phyloP scores from a whole-genome alignment of 768 basidiomycete species.

The Leucosporidium creatinivorum region DNA sequence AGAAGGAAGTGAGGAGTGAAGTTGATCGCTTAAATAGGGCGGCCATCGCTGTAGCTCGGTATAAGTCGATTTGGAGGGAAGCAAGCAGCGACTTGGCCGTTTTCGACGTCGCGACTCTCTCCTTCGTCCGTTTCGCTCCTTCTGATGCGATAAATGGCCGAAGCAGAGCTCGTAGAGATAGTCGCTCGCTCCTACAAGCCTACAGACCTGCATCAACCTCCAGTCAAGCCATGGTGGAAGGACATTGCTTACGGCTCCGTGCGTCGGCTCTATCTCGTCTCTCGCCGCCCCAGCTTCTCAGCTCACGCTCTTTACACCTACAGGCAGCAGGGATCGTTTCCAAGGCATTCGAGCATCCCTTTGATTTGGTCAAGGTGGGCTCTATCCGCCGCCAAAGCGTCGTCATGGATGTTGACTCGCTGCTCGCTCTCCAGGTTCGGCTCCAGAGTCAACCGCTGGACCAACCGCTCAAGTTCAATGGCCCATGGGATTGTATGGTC shows the following conservation, averaged over 20 bases:
- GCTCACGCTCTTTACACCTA: not conserved
- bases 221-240: slow-evolving; percentile 16
- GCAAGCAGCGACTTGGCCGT: no score
- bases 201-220: no score
- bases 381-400: not conserved
- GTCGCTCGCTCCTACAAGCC: no score
- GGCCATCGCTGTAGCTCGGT: not conserved
- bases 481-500: slow-evolving; percentile 76
- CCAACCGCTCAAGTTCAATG: slow-evolving; percentile 61
- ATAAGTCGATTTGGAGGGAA: not conserved
- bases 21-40: slow-evolving; percentile 1
- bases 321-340: slow-evolving; percentile 80
- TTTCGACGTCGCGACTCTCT: no score
- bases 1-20: slow-evolving; percentile 36
- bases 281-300: not conserved
- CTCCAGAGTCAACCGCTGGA: slow-evolving; percentile 84
- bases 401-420: not conserved
- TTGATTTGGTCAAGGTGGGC: slow-evolving; percentile 65
- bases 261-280: not conserved
- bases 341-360: slow-evolving; percentile 82
- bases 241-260: slow-evolving; percentile 36
- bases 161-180: no score
- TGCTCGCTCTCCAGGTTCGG: slow-evolving; percentile 41
- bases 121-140: no score
- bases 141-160: no score